A percentile compares a stretch with the other conserved stretches of the same genome.
phyloP scores from a whole-genome alignment of 768 basidiomycete genomes.

The Lactarius psammicola region DNA sequence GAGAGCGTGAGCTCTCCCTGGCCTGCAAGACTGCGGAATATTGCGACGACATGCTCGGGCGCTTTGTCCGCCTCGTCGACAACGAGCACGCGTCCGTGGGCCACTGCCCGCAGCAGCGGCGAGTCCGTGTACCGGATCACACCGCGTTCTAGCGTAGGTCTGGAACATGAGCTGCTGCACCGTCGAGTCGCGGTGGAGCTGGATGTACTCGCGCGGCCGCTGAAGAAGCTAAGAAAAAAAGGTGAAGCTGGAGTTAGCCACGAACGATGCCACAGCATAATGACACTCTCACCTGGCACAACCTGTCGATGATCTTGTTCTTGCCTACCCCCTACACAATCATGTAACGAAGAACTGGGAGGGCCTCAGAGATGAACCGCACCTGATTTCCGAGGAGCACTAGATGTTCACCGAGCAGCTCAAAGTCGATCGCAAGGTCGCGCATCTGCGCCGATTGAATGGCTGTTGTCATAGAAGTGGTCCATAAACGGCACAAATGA shows the following conservation, averaged over 20 bases:
- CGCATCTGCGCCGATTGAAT: conserved; percentile 66
- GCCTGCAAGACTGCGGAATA: conserved; percentile 66
- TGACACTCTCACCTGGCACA: conserved; percentile 50
- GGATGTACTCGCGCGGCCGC: conserved; percentile 66
- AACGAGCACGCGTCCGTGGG: conserved; percentile 60
- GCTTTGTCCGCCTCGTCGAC: conserved; percentile 75
- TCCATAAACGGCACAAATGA: conserved; percentile 68
- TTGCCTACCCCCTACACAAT: conserved; percentile 58
- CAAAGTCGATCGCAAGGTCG: conserved; percentile 61
- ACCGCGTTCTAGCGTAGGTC: conserved; percentile 56
- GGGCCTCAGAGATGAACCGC: conserved; percentile 5
- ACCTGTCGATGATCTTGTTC: conserved; percentile 66
- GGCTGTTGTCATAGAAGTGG: conserved; percentile 68
- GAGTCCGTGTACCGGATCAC: conserved; percentile 62
- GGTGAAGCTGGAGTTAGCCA: background rate
- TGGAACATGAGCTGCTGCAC: conserved; percentile 71
- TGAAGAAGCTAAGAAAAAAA: conserved; percentile 48
- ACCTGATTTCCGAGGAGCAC: conserved; percentile 70
- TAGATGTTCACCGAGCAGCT: conserved; percentile 60
- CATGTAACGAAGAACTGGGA: background rate
- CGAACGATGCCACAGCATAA: background rate
- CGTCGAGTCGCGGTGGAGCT: conserved; percentile 68
- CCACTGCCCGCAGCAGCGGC: conserved; percentile 62
- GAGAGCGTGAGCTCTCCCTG: conserved; percentile 63
- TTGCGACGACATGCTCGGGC: conserved; percentile 68